A percentile compares a stretch with the other conserved stretches of the same genome.
Evolutionary conservation across 176 grass and related monocot species (phyloP).

Genomic region (Lolium perenne): DNA sequence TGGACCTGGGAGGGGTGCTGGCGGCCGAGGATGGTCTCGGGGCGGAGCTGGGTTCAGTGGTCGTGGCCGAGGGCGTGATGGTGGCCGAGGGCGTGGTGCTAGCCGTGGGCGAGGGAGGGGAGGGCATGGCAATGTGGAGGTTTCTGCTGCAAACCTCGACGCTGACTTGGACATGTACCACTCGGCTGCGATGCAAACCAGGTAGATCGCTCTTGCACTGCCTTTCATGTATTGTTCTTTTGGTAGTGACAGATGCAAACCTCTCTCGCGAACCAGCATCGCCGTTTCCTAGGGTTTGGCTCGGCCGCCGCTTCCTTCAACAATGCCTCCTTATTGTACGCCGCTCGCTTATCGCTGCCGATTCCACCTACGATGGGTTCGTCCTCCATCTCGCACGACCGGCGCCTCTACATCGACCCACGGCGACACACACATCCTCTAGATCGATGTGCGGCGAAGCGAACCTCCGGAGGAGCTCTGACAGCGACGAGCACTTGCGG

Average conservation of each 20-base stretch:
- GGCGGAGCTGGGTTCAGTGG: constrained; percentile 19
- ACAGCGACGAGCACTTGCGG: too few species aligned
- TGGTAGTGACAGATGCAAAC: constrained; percentile 22
- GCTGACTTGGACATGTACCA: constrained; percentile 66
- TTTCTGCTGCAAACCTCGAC: constrained; percentile 62
- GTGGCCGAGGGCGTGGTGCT: constrained; percentile 23
- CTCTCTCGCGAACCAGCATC: too few species aligned
- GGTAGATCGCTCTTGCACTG: constrained; percentile 13
- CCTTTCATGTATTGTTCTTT: constrained; percentile 26
- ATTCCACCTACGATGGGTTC: too few species aligned
- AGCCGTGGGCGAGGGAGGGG: constrained; percentile 26
- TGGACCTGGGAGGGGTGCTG: constrained; percentile 27
- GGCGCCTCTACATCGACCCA: too few species aligned
- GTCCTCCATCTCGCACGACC: too few species aligned
- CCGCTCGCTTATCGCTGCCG: too few species aligned
- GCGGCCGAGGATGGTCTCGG: constrained; percentile 36
- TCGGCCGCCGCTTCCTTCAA: too few species aligned
- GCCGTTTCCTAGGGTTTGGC: too few species aligned
- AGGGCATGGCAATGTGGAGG: not conserved
- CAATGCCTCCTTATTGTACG: too few species aligned
- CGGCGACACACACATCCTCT: too few species aligned
- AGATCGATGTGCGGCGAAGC: too few species aligned
- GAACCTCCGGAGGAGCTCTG: too few species aligned
- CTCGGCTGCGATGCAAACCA: constrained; percentile 48
- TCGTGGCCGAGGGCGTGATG: constrained; percentile 25